These are phyloP conservation scores for Verbascum thapsus DNA, from an alignment of 257 asterid genomes.

Conservation along the genomic window DNA sequence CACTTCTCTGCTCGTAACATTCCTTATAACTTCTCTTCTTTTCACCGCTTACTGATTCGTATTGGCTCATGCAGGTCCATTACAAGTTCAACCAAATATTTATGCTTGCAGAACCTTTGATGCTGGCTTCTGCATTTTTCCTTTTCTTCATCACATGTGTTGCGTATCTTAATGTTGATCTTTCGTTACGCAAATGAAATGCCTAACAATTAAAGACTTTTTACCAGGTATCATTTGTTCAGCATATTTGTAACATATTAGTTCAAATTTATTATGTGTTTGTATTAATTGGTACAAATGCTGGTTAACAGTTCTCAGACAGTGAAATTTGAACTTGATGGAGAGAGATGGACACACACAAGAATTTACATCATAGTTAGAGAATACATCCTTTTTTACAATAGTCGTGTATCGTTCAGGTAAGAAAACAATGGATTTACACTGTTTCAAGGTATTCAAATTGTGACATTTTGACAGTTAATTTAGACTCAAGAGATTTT, in stretches of 20 bases:
- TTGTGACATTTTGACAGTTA: constrained; percentile 25
- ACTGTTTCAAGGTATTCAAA: constrained; percentile 25
- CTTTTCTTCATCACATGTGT: constrained; percentile 65
- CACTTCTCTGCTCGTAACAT: neutral
- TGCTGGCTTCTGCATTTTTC: constrained; percentile 79
- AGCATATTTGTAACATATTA: constrained; percentile 2
- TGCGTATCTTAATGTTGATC: constrained; percentile 84
- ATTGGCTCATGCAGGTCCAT: constrained; percentile 67
- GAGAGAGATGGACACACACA: constrained; percentile 22
- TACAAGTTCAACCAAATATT: constrained; percentile 81
- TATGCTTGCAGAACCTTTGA: constrained; percentile 98
- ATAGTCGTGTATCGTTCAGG: constrained; percentile 22
- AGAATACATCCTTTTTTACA: constrained; percentile 16
- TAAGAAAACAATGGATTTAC: neutral
- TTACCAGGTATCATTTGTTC: constrained; percentile 38
- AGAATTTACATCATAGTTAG: constrained; percentile 24
- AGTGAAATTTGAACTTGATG: constrained; percentile 23
- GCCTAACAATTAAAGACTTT: constrained; percentile 25
- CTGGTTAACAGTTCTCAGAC: constrained; percentile 14
- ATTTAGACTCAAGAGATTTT: constrained; percentile 16
- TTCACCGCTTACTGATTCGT: neutral
- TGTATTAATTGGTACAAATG: constrained; percentile 18
- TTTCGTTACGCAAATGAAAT: constrained; percentile 65
- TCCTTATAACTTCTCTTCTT: constrained; percentile 12
- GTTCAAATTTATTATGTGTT: neutral